Conservation (phyloP, 495 filamentous ascomycete species). For the Xylaria curta region DNA sequence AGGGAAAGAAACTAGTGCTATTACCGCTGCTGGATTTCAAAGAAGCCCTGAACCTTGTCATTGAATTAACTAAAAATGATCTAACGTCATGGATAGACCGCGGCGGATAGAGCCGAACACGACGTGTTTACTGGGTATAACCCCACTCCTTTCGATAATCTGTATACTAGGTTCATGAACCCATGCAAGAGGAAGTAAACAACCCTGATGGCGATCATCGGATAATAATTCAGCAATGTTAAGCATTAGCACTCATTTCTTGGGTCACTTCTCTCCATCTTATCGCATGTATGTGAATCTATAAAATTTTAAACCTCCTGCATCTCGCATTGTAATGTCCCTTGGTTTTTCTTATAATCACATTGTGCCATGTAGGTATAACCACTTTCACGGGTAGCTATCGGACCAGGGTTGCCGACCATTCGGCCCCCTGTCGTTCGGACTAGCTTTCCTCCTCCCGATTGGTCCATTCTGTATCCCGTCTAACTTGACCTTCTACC, state of each 20-base stretch:
- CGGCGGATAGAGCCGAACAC: slow-evolving; percentile 5
- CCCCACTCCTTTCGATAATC: slow-evolving; percentile 7
- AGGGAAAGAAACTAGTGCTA: background rate
- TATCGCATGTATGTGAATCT: background rate
- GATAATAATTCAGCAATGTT: background rate
- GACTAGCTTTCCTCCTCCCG: background rate
- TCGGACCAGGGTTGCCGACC: background rate
- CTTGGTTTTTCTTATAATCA: background rate
- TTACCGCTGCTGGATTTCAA: background rate
- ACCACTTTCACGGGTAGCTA: background rate
- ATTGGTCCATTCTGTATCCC: background rate
- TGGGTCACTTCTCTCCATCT: background rate
- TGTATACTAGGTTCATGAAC: background rate
- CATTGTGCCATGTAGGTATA: background rate
- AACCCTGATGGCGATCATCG: background rate
- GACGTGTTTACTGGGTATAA: background rate
- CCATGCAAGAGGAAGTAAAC: background rate
- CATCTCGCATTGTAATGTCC: background rate
- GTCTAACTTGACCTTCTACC: background rate
- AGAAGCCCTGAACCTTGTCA: background rate
- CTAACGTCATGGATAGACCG: background rate
- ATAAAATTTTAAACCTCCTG: background rate
- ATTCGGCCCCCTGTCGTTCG: background rate
- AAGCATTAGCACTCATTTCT: background rate
- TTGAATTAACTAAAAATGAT: background rate